These are phyloP conservation scores for Aspergillus haitiensis DNA, from an alignment of 495 filamentous ascomycete genomes.

Conservation along the genomic window DNA sequence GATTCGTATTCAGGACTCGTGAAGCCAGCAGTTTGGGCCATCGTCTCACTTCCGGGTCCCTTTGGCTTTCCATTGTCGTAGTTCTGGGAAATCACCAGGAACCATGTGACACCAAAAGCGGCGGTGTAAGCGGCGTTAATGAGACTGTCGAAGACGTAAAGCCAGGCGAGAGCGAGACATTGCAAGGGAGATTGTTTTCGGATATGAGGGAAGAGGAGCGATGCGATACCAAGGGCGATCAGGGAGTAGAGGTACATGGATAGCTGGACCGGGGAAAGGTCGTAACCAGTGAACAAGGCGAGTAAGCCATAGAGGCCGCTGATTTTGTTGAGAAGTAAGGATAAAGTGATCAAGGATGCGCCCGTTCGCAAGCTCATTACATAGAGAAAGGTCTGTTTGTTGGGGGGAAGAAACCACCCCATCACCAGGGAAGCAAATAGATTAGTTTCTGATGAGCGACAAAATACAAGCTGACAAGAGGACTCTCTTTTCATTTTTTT, in stretches of 20 bases:
- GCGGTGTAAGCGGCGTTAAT: conserved; percentile 77
- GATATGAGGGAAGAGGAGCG: conserved; percentile 67
- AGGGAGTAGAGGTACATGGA: conserved; percentile 86
- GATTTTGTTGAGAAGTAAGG: conserved; percentile 82
- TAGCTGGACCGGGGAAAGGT: conserved; percentile 67
- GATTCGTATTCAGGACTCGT: conserved; percentile 66
- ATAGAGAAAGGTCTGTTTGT: conserved; percentile 71
- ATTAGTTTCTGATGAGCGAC: conserved; percentile 15
- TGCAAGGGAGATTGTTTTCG: conserved; percentile 67
- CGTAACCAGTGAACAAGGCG: conserved; percentile 73
- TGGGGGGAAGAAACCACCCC: conserved; percentile 22
- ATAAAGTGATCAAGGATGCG: conserved; percentile 75
- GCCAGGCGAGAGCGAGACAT: conserved; percentile 68
- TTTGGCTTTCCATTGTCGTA: conserved; percentile 44
- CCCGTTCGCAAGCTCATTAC: conserved; percentile 83
- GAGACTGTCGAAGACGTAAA: conserved; percentile 76
- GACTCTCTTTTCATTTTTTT: too few relatives aligned
- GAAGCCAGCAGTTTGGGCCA: conserved; percentile 67
- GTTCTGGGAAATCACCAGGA: conserved; percentile 64
- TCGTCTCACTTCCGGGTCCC: conserved; percentile 51
- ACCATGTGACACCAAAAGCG: conserved; percentile 81
- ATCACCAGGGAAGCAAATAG: conserved; percentile 23
- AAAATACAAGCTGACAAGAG: conserved; percentile 10
- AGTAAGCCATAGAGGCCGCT: conserved; percentile 87
- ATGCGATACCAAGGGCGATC: conserved; percentile 58